Percentiles rank a stretch among this genome's conserved stretches.
phyloP scores from a whole-genome alignment of 2,329 filamentous ascomycete genomes.

The Ophiocordyceps sinensis region DNA sequence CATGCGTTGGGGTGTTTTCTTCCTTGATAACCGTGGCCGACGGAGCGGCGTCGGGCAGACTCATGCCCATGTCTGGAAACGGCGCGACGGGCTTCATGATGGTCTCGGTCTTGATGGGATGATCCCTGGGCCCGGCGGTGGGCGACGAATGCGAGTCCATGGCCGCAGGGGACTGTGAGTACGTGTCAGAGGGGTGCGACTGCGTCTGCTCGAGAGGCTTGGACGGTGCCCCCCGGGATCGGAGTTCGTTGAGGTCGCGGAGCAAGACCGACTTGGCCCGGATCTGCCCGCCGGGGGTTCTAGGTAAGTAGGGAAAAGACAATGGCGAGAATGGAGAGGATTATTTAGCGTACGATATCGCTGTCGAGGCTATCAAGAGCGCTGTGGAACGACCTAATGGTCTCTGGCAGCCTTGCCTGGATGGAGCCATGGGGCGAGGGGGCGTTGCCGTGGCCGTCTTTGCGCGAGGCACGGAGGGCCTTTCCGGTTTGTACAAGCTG shows the following conservation, averaged over 20 bases:
- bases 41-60: constrained; percentile 15
- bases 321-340: not conserved
- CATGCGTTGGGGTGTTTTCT: constrained; percentile 4
- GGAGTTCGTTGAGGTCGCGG: constrained; percentile 34
- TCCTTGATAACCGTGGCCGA: constrained; percentile 9
- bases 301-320: not conserved
- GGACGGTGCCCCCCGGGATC: constrained; percentile 14
- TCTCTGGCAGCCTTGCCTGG: constrained; percentile 29
- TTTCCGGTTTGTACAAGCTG: constrained; percentile 47
- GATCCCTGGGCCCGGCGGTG: constrained; percentile 10
- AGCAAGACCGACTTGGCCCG: constrained; percentile 39
- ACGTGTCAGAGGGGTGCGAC: constrained; percentile 17
- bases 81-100: constrained; percentile 31
- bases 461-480: constrained; percentile 33
- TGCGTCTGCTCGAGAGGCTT: constrained; percentile 7
- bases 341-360: constrained; percentile 34
- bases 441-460: constrained; percentile 27
- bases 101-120: constrained; percentile 19
- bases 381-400: constrained; percentile 33
- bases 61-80: constrained; percentile 42
- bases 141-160: constrained; percentile 23
- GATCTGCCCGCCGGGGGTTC: constrained; percentile 11
- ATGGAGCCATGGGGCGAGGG: constrained; percentile 15
- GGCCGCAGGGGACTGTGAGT: constrained; percentile 19
- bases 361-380: constrained; percentile 41